These are phyloP conservation scores for Larix kaempferi DNA, from an alignment of 75 land plant genomes.

Conservation along the genomic window DNA sequence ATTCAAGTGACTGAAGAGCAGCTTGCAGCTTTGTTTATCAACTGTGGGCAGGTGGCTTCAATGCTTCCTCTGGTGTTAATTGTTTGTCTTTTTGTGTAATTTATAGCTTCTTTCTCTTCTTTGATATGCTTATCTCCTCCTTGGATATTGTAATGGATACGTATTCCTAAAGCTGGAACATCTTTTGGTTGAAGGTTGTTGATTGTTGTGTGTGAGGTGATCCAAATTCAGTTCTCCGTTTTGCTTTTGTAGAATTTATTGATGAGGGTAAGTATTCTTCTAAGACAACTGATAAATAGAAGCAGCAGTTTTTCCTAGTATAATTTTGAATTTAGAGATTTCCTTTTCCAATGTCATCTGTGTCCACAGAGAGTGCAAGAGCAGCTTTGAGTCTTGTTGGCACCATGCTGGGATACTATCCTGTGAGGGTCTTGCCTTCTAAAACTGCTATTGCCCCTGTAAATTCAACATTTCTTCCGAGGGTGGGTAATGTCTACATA, in stretches of 20 bases:
- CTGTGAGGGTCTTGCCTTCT: constrained; percentile 80
- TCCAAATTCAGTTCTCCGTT: constrained; percentile 79
- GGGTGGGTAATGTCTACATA: constrained; percentile 31
- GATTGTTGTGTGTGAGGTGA: constrained; percentile 88
- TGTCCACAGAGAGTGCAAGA: constrained; percentile 60
- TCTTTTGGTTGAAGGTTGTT: constrained; percentile 47
- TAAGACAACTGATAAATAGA: no score
- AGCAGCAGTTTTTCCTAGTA: no score
- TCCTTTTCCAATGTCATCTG: background rate
- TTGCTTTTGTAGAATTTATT: constrained; percentile 90
- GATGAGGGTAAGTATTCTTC: constrained; percentile 58
- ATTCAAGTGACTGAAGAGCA: constrained; percentile 86
- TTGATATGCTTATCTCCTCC: no score
- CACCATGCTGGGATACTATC: constrained; percentile 78
- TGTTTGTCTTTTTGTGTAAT: background rate
- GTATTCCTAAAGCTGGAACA: background rate
- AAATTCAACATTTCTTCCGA: constrained; percentile 86
- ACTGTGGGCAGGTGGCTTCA: constrained; percentile 73
- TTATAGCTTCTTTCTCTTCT: no score
- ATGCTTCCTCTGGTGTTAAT: background rate
- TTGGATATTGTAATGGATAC: background rate
- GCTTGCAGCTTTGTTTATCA: constrained; percentile 75
- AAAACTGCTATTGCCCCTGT: constrained; percentile 89
- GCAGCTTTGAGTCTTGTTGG: constrained; percentile 66
- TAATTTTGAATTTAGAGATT: background rate